phyloP scores from a whole-genome alignment of 345 rosid species.

The Rhizophora apiculata region DNA sequence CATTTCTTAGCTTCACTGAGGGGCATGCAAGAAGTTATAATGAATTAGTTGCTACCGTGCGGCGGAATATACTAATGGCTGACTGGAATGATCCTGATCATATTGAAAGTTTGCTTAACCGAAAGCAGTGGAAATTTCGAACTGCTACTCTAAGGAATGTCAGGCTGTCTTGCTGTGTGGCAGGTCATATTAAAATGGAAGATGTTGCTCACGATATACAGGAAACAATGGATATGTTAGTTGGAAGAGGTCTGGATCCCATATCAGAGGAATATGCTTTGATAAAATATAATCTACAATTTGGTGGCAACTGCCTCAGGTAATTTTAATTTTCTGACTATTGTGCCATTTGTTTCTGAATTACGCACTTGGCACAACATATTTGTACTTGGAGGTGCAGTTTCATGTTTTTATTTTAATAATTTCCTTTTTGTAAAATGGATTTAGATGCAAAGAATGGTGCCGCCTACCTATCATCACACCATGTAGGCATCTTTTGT shows the following conservation, averaged over 20 bases:
- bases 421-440: conserved; percentile 4
- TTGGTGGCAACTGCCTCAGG: conserved; percentile 89
- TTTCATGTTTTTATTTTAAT: neutral
- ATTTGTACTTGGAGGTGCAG: neutral
- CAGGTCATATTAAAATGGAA: conserved; percentile 84
- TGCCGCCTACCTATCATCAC: conserved; percentile 91
- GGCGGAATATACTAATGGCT: conserved; percentile 87
- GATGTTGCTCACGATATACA: conserved; percentile 88
- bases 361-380: conserved; percentile 2
- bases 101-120: conserved; percentile 91
- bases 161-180: conserved; percentile 94
- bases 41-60: conserved; percentile 86
- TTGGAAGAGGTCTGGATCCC: conserved; percentile 57
- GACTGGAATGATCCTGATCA: conserved; percentile 99
- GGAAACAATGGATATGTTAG: conserved; percentile 87
- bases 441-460: conserved; percentile 85
- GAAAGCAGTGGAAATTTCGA: conserved; percentile 93
- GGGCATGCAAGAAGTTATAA: conserved; percentile 90
- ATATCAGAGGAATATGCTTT: conserved; percentile 61
- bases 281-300: conserved; percentile 59
- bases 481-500: conserved; percentile 90
- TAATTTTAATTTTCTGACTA: conserved; percentile 26
- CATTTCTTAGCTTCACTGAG: conserved; percentile 63
- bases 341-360: conserved; percentile 9
- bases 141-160: conserved; percentile 67